Evolutionary conservation across 2,329 filamentous ascomycete species (phyloP), one percentile per base, ranked within the genome.

Genomic region (Cladosporium sp.): DNA sequence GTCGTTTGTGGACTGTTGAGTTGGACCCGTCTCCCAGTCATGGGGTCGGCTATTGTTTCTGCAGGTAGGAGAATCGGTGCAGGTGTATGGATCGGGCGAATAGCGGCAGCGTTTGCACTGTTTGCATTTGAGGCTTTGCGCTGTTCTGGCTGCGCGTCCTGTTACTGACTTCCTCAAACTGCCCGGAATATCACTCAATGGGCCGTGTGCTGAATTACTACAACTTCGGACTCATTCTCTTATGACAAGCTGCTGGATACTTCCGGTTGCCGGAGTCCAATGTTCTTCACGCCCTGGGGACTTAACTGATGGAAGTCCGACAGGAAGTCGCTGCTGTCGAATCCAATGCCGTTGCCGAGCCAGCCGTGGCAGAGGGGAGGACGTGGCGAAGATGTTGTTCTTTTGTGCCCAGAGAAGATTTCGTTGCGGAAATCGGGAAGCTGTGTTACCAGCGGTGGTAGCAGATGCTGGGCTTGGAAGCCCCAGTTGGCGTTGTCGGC

Each of bases 301-400:
- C 56, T 58, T 36, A 58, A 28, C 16, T 11, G 8, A 30, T 46
- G 32, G 16, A 43, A 58, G 13, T 58, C 56, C 5, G 56, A 36
- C 56, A 46, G 23, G 21, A 58, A 58, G 25, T 46, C 56, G 25
- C 34, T 58, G 56, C 32, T 34, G 25, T 58, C 56, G 18, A 58
- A 43, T 11, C 30, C 25, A 28, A 58, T 11, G 25, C 56, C 56
- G 21, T 11, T 28, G 4, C 32, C 36, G 2, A 46, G 14, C 56
- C 56, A 58, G 25, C 23, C 21, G 16, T 58, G 36, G 36, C 23
- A 18, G 10, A 58, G 26, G 1, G 56, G 14, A 30, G 32, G 56
- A 1, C 8, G 30, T 23, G 18, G 84, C 18, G 13, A 32, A 2
- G 51, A 39, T 1, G 30, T 8, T 34, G 30, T 36, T 11, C 23